phyloP scores from a whole-genome alignment of 2,329 filamentous ascomycete genomes.

The Diplocarpon mali region DNA sequence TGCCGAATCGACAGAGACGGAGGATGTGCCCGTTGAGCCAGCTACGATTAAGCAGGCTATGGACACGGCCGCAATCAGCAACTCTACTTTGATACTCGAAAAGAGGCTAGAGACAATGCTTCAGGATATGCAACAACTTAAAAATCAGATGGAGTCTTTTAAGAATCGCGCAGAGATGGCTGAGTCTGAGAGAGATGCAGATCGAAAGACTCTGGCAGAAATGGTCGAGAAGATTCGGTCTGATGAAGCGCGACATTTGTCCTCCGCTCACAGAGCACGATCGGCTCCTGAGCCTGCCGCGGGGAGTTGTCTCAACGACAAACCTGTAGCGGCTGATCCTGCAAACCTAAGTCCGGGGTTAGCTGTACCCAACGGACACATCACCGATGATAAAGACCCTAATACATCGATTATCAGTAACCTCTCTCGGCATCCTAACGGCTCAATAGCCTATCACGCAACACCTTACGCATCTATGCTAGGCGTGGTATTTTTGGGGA shows the following conservation, averaged over 20 bases:
- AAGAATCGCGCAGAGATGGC: slow-evolving; percentile 68
- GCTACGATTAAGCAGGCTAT: slow-evolving; percentile 29
- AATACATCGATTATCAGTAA: slow-evolving; percentile 22
- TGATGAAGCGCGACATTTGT: slow-evolving; percentile 37
- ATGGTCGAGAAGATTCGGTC: slow-evolving; percentile 76
- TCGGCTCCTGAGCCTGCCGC: slow-evolving; percentile 7
- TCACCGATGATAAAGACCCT: slow-evolving; percentile 10
- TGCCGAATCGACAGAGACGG: slow-evolving; percentile 18
- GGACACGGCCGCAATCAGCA: slow-evolving; percentile 72
- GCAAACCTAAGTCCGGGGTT: slow-evolving; percentile 10
- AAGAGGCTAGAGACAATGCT: slow-evolving; percentile 23
- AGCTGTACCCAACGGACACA: slow-evolving; percentile 14
- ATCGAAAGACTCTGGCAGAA: slow-evolving; percentile 67
- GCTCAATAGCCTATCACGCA: slow-evolving; percentile 39
- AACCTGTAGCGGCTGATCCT: slow-evolving; percentile 3
- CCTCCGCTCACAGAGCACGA: slow-evolving; percentile 15
- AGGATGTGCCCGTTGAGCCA: slow-evolving; percentile 12
- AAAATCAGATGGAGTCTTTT: slow-evolving; percentile 46
- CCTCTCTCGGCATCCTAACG: slow-evolving; percentile 31
- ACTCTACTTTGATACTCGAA: slow-evolving; percentile 45
- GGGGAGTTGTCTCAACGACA: slow-evolving; percentile 8
- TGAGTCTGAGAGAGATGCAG: slow-evolving; percentile 63
- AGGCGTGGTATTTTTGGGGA: slow-evolving; percentile 68
- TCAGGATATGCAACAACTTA: slow-evolving; percentile 22
- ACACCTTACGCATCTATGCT: slow-evolving; percentile 74